Percentiles rank a stretch among this genome's conserved stretches.
These are phyloP conservation scores for Wallacemonas sp. DNA, from an alignment of 208 protist species.

Conservation along the genomic window DNA sequence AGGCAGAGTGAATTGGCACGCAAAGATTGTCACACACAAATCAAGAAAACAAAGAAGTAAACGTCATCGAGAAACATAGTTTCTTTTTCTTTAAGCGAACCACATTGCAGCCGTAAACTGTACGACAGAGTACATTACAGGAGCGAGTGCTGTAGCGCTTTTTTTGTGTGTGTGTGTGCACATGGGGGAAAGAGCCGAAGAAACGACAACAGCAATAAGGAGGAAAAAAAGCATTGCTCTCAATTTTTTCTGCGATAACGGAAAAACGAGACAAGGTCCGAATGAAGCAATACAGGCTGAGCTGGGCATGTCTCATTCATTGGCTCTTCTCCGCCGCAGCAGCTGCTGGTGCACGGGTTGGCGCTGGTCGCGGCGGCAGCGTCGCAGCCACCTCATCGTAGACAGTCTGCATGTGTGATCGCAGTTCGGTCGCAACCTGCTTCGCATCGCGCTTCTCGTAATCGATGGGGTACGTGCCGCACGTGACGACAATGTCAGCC, in stretches of 20 bases:
- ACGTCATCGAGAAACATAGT: too few relatives aligned
- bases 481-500: constrained; percentile 40
- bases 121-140: too few relatives aligned
- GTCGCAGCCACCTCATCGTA: constrained; percentile 33
- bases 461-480: constrained; percentile 38
- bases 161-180: neutral
- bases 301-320: too few relatives aligned
- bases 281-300: too few relatives aligned
- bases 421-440: constrained; percentile 40
- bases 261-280: neutral
- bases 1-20: neutral
- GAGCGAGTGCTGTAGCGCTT: too few relatives aligned
- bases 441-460: constrained; percentile 41
- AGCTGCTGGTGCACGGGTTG: neutral
- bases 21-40: neutral
- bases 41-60: neutral
- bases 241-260: too few relatives aligned
- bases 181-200: neutral
- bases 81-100: too few relatives aligned
- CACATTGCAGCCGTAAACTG: too few relatives aligned
- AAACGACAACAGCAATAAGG: neutral
- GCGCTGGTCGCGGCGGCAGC: neutral
- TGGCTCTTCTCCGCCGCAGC: neutral
- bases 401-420: constrained; percentile 44
- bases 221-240: neutral